Percentiles rank a stretch among this genome's conserved stretches.
phyloP scores from a whole-genome alignment of 768 basidiomycete genomes.

The Trametes punicea region DNA sequence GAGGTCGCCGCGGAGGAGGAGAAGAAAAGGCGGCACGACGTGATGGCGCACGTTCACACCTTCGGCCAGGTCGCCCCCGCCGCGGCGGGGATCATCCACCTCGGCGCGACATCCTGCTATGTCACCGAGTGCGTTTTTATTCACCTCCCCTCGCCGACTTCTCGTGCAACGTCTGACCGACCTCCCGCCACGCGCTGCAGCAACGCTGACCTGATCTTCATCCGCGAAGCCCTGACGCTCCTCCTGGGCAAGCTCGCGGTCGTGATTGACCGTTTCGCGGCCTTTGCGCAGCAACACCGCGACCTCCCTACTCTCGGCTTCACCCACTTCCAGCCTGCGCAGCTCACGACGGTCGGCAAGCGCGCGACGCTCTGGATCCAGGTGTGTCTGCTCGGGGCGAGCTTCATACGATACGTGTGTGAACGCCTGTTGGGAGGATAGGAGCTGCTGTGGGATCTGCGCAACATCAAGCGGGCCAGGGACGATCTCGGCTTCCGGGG shows the following conservation, averaged over 20 bases:
- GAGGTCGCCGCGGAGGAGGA: slow-evolving; percentile 90
- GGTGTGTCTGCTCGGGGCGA: slow-evolving; percentile 34
- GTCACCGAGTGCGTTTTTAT: slow-evolving; percentile 83
- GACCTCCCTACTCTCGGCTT: slow-evolving; percentile 93
- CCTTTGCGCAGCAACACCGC: slow-evolving; percentile 81
- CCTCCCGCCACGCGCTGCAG: slow-evolving; percentile 41
- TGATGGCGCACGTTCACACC: slow-evolving; percentile 99
- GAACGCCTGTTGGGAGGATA: slow-evolving; percentile 26
- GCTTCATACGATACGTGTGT: background rate
- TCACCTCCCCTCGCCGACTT: background rate
- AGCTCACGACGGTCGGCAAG: slow-evolving; percentile 97
- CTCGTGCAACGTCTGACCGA: too few species aligned
- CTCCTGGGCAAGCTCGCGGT: slow-evolving; percentile 86
- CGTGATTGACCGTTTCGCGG: slow-evolving; percentile 83
- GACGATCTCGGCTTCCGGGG: slow-evolving; percentile 96
- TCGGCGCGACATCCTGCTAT: slow-evolving; percentile 98
- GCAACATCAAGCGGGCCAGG: slow-evolving; percentile 85
- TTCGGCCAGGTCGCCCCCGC: slow-evolving; percentile 92
- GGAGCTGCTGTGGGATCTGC: slow-evolving; percentile 95
- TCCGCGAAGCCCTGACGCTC: slow-evolving; percentile 81
- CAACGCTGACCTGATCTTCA: slow-evolving; percentile 97
- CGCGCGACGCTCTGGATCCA: slow-evolving; percentile 96
- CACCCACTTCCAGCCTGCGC: slow-evolving; percentile 98
- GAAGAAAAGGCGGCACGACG: slow-evolving; percentile 96
- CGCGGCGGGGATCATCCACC: slow-evolving; percentile 93